Evolutionary conservation across 495 filamentous ascomycete species (phyloP), one percentile per base, ranked within the genome.

Genomic region (Penicillium subrubescens): DNA sequence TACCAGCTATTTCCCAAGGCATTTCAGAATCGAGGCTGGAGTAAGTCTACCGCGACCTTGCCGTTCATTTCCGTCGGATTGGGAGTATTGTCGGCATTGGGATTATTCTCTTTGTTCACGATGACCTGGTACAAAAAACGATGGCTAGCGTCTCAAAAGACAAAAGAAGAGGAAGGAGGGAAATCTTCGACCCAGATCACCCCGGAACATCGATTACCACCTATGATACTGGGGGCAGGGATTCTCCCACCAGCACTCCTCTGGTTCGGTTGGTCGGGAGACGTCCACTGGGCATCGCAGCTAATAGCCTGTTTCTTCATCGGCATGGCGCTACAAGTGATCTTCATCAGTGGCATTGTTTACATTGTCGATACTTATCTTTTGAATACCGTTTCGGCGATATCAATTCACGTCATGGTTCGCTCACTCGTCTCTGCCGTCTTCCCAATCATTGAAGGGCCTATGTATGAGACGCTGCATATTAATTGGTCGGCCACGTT

Each of bases 341-440:
- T 74, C 25, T 76, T 73, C 62, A 73, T 73, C 52, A 66, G 59
- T 7, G 70, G 72, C 11, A 67, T 74, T 41, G 86, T 82, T 25
- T 88, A 87, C 62, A 76, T 87, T 46, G 75, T 87, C 62, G 85
- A 88, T 64, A 75, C 78, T 39, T 89, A 88, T 62, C 59, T 75
- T n/a, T 58, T 79, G 62, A 73, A 82, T 53, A 77, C 78, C 6
- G 80, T 81, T 59, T 80, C 83, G 0, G 86, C 88, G 1, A 79
- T 89, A 10, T 84, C 83, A 5, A 87, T 87, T 17, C 89, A 89
- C 59, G 88, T 87, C 1, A 85, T 90, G 61, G 59, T 90, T 57
- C 72, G 89, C 15, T 84, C 80, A 23, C 73, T 83, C 57, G 86
- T 89, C 57, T 85, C 81, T 0, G 87, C 74, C 1, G 70, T 63